Evolutionary conservation across 768 basidiomycete species (phyloP), one percentile per base, ranked within the genome.

Genomic region (Pleurotus tuoliensis): DNA sequence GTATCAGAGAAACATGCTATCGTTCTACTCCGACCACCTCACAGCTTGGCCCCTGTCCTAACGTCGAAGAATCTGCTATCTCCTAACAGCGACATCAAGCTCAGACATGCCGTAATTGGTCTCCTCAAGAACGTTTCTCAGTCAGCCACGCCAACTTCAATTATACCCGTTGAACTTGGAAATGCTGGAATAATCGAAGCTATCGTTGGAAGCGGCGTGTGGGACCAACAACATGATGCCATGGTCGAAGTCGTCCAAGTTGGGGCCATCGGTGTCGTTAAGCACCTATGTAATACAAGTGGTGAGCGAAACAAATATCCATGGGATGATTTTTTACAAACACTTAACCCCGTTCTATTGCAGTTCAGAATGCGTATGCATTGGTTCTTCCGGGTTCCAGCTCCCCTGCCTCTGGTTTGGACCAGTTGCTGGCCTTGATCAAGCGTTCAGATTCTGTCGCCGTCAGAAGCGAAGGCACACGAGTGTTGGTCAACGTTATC

Each of bases 101-200:
- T 95, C 59, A 92, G 95, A 68, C 94, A 98, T 64, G 93, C 91
- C 13, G 82, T 91, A 56, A 76, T 96, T 22, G 92, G 92, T 24
- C 74, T 98, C 38, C 76, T 98, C 41, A 91, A 93, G 67, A 90
- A 98, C 66, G 76, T 99, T 2, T 84, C 92, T 2, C 88, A 88
- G 66, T 77, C 86, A 38, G 76, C 82, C 18, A 70, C 77, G n/a
- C 79, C 82, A 44, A 80, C 87, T 37, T 67, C 76, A 25, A 63
- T 70, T 2, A 90, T 92, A 58, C 83, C 86, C 27, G 70, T 71
- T 5, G 67, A 81, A 5, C 73, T 98, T 9, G 79, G 80, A 16
- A 71, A 83, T 25, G 83, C 83, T 11, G 80, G 80, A 18, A 74
- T 95, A 37, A 74, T 96, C 40, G 80, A 81, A 41, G 70, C 75